Evolutionary conservation across 371 early-diverging fungal species (phyloP), one percentile per base, ranked within the genome.

Genomic region (Rhizopus arrhizus): DNA sequence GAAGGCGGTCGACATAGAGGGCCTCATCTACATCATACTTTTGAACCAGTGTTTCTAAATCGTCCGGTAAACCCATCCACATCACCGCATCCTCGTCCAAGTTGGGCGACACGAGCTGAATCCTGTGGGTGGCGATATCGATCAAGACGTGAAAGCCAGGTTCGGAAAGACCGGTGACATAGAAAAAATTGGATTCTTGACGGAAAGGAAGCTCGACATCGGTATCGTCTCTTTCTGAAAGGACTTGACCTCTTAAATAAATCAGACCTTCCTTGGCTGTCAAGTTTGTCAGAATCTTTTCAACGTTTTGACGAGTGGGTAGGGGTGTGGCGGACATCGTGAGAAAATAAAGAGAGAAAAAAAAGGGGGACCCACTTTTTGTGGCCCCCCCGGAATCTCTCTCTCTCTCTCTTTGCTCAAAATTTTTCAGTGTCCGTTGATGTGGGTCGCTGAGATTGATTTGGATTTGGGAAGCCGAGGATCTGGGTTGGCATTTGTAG

Each of bases 111-210:
- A 89, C 72, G 59, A 95, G 70, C n/a, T 77, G 77, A 52, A 90
- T 74, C 33, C 83, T 71, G 46, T 80, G 62, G 9, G 90, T 70
- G 53, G 81, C 78, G 49, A 93, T 66, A 74, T 92, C 88, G 64
- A 88, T 80, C 12, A 90, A 66, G 1, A 89, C 83, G 59, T 87
- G 85, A 61, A 82, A 91, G 61, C 84, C 94, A 46, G 92, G 91
- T 73, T 89, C 89, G 46, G 75, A 61, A 45, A 85, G 85, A 54
- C 94, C 93, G 74, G 38, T 13, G 10, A n/a, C 41, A 38, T 45
- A 41, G 64, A 80, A 85, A 54, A 93, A 94, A 84, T 90, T 89
- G 64, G 88, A 85, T 72, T 94, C 93, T 71, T 95, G 95, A 69
- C 91, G 85, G 79, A 94, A 93, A 35, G 83, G 70, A 28, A 81